Percentiles rank a stretch among this genome's conserved stretches.
Conservation (phyloP, 2,329 filamentous ascomycete genomes). For the Phoma sp. region DNA sequence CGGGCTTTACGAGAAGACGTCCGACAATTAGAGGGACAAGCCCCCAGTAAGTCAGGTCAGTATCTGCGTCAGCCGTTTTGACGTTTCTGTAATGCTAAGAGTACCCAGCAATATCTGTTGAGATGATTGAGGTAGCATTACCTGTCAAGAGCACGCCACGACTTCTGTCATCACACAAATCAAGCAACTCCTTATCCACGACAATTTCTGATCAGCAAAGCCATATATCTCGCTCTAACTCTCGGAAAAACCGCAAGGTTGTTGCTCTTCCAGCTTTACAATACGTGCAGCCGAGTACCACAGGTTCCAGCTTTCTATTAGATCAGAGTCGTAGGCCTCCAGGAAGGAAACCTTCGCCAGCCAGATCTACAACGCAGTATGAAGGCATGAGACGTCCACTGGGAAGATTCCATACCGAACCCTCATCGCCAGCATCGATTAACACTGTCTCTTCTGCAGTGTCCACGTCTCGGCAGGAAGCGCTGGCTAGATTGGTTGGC, state of each 20-base stretch:
- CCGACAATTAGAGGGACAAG: neutral
- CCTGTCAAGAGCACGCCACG: neutral
- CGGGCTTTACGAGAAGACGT: neutral
- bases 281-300: neutral
- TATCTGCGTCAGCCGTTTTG: neutral
- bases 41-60: neutral
- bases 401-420: neutral
- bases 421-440: neutral
- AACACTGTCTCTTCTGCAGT: neutral
- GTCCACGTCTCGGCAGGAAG: neutral
- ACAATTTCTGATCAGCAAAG: neutral
- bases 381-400: neutral
- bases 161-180: neutral
- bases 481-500: neutral
- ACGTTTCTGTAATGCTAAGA: no score
- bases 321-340: neutral
- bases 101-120: neutral
- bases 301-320: neutral
- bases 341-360: neutral
- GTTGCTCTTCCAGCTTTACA: neutral
- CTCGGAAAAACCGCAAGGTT: neutral
- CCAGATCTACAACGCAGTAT: neutral
- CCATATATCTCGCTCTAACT: neutral
- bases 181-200: neutral
- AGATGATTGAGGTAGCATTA: neutral